Base-by-base conservation (phyloP, 495 filamentous ascomycete genomes). In the Penicillium angulare region DNA sequence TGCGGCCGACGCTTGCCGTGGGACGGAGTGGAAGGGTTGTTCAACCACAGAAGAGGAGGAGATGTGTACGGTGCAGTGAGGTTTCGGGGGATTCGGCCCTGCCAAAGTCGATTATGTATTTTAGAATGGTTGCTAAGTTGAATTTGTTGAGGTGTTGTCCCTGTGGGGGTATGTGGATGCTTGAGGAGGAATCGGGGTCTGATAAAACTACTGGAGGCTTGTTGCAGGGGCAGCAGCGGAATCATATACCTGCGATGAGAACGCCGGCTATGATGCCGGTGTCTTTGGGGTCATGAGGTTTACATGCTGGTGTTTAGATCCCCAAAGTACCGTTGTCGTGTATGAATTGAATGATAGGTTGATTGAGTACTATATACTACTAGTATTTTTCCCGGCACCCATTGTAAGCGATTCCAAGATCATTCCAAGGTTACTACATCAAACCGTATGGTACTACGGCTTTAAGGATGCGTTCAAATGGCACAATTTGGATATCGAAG, bases 1-100 rank as follows among this genome's bases (percentile, higher is more conserved):
- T 77, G 6, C 45, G 68, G 18, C 50, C 54, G 49, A 26, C 44
- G 13, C 23, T 59, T 16, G 31, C 53, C 18, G 29, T 53, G 13
- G 50, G 50, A 0, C 17, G 26, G 20, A 53, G 56, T 36, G 49
- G 33, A 4, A 26, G 50, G 0, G 45, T 52, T 13, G 38, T 49
- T 4, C 50, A 55, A 49, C 34, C 35, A 35, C 36, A 52, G 21
- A 60, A 53, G 43, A 53, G 55, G 32, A 40, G 72, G 26, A 56
- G 72, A 16, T 77, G 74, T 56, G 71, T 74, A 16, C 64, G 74
- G 2, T 77, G 74, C 46, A 68, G 71, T 50, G 74, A 74, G 59
- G 56, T 74, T 13, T 64, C 72, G 13, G 71, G 65, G 12, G 69
- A 73, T 46, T 50, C 60, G 20, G 56, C 56, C 13, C 51, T 67